Evolutionary conservation across 257 asterid species (phyloP), one percentile per base, ranked within the genome.

Genomic region (Rehmannia glutinosa): DNA sequence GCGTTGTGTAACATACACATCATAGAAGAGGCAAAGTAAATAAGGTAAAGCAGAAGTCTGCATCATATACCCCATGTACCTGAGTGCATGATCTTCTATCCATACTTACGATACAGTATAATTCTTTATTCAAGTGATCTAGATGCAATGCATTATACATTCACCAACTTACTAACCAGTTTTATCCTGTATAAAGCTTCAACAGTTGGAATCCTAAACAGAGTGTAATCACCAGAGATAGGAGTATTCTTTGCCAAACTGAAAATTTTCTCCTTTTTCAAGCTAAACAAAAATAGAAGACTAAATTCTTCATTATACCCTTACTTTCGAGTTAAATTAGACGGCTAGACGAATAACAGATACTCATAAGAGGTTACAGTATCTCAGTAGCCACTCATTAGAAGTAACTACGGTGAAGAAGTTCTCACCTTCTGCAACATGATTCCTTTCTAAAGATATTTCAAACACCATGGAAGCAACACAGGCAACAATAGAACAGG

Each of bases 391-490:
- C 32, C 61, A 10, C 46, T 45, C 11, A 27, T 20, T 8, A 43
- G 11, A 15, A 43, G 19, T 32, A 9, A 54, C 30, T n/a, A 28
- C 41, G 7, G 21, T 24, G 47, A 59, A 59, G 36, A 10, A 58
- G 50, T n/a, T n/a, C n/a, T n/a, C n/a, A n/a, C n/a, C n/a, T 27
- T 70, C 45, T 12, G 58, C 54, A 47, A 24, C 69, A 58, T 35
- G 47, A 38, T 28, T 16, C 16, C 30, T 50, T 32, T 15, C 64
- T 2, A 65, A 33, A 6, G 16, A 73, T 61, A 32, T 24, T 10
- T 61, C 66, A 54, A 38, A 54, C 63, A 38, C 10, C 25, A 32
- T 8, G n/a, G n/a, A n/a, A n/a, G n/a, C n/a, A n/a, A n/a, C n/a
- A n/a, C n/a, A n/a, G 2, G 41, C 58, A 69, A 19, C 30, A 33